Base-by-base conservation (phyloP, 2,329 filamentous ascomycete genomes). In the Beauveria scarabaeidicola region DNA sequence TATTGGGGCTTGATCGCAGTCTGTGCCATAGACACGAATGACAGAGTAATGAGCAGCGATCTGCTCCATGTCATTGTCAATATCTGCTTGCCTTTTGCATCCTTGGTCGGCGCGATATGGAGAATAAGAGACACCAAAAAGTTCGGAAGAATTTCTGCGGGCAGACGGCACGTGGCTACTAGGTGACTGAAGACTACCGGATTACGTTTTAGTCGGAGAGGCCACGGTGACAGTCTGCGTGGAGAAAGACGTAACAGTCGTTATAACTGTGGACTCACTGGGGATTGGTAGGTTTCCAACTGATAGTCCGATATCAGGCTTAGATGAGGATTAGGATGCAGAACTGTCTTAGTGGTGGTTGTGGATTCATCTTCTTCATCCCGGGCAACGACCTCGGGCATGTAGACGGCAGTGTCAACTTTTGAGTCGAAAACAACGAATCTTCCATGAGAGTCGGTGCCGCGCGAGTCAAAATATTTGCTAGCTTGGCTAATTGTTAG, bases 11-110 rank as follows among this genome's bases (percentile, higher is more conserved):
- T 92, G 88, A 67, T 90, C 76, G 72, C 91, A 95, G 71, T 91
- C 89, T 60, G 85, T 84, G 56, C 90, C 91, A 69, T 96, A 96
- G 68, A 89, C 81, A 54, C 91, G 88, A 58, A 95, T 76, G 40
- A 85, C 72, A 19, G 78, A 77, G 72, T 88, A 91, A 15, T 73
- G 71, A 23, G 73, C 69, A 15, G 75, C 75, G 29, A 84, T 76
- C 55, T 73, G 73, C 17, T 75, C 73, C 65, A 94, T 82, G 67
- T 96, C 90, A 21, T 74, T 69, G 61, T 81, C 76, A 55, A 95
- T 79, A 65, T 90, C 76, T 1, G 76, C 73, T 57, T 79, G 75
- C 6, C 80, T 76, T 72, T 93, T 94, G 80, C 90, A 95, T 59
- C 73, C 73, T 32, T 81, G 77, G 61, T 81, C 77, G 13, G 69